Conservation (phyloP, 768 basidiomycete species). For the Naematelia aurantialba region DNA sequence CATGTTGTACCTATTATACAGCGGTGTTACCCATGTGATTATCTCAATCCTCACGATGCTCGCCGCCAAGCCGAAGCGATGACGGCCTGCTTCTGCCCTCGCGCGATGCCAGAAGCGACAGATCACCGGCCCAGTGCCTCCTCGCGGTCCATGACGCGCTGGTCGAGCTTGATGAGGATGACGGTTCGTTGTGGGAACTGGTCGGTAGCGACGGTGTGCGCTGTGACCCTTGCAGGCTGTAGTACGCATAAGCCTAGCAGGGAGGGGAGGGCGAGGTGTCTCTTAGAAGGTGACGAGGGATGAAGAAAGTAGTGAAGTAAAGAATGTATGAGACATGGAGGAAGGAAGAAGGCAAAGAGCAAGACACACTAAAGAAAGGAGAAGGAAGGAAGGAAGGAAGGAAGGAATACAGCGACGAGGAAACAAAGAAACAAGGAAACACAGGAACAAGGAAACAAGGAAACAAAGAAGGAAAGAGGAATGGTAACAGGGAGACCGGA, state of each 20-base stretch:
- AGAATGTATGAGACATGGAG: no score
- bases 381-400: slow-evolving; percentile 3
- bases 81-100: background rate
- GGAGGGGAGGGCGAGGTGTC: no score
- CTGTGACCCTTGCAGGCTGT: slow-evolving; percentile 93
- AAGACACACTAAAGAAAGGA: background rate
- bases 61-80: background rate
- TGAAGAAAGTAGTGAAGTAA: no score
- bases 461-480: slow-evolving; percentile 3
- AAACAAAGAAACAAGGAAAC: background rate
- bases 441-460: background rate
- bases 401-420: slow-evolving; percentile 1
- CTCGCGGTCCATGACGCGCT: slow-evolving; percentile 87
- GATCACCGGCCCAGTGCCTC: slow-evolving; percentile 67
- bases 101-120: background rate
- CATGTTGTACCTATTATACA: no score
- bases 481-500: background rate
- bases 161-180: slow-evolving; percentile 95
- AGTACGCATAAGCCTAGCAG: no score
- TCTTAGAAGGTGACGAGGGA: no score
- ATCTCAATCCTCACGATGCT: no score
- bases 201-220: slow-evolving; percentile 82
- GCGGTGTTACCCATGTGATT: no score
- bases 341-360: background rate
- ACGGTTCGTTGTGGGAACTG: slow-evolving; percentile 80